Evolutionary conservation across 139 green algal species (phyloP), one percentile per base, ranked within the genome.

Genomic region (Chara braunii): DNA sequence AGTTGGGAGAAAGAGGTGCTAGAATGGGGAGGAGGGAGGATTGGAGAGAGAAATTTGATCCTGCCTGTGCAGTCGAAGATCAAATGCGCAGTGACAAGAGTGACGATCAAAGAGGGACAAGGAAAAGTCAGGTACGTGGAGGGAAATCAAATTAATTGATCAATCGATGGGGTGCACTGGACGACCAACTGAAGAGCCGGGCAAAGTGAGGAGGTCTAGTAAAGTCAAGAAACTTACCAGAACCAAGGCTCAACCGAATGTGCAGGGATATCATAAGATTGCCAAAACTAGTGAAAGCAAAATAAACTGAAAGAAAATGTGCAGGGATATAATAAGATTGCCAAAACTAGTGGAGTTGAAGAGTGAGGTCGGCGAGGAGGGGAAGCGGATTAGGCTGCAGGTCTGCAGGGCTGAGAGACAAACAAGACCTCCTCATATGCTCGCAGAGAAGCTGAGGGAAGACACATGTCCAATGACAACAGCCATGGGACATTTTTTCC

Each of bases 361-460:
- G 33, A 72, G 67, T 48, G 28, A 51, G 30, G 55, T 12, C 7
- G 1, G 14, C 28, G 40, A 30, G 37, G 58, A 58, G 37, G 6
- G 54, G 54, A 68, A 12, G 11, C 12, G 54, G 11, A n/a, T 62
- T 26, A 14, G 50, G 12, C 24, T 24, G 23, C 18, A 58, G 51
- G n/a, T n/a, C n/a, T n/a, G n/a, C n/a, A n/a, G n/a, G n/a, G n/a
- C n/a, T n/a, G n/a, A n/a, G n/a, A n/a, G n/a, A n/a, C n/a, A n/a
- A n/a, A 74, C 77, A 0, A 35, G 31, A 8, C 37, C 78, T 7
- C 68, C 75, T 36, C 37, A 80, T 2, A 56, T 90, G 48, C 82
- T 89, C 71, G 85, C 90, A 51, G 54, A 91, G 55, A 80, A 81
- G 6, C 83, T 31, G 22, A 83, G 89, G 22, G 84, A 92, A 64